These are phyloP conservation scores for Cyclotella sp. DNA, from an alignment of 108 stramenopile genomes.

Conservation along the genomic window DNA sequence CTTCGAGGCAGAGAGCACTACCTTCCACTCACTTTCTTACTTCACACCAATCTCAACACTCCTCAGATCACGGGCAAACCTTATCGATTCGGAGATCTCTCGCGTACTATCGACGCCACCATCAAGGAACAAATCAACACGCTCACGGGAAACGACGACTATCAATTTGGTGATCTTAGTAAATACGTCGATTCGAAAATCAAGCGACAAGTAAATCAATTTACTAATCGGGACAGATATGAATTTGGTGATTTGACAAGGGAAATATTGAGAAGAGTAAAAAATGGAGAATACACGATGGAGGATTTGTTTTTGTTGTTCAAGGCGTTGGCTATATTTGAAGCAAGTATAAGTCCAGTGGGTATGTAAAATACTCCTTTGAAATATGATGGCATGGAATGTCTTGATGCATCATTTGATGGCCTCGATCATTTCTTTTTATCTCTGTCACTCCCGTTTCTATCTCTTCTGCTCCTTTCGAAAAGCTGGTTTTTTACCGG, in stretches of 20 bases:
- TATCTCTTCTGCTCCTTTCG: not conserved
- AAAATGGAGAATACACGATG: conserved; percentile 39
- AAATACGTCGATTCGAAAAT: conserved; percentile 13
- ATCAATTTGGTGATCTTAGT: conserved; percentile 47
- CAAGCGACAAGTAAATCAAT: conserved; percentile 37
- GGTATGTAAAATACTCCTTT: too few species aligned
- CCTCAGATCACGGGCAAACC: conserved; percentile 38
- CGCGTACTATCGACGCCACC: conserved; percentile 32
- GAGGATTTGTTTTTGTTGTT: conserved; percentile 51
- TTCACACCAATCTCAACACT: too few species aligned
- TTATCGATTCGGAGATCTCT: conserved; percentile 53
- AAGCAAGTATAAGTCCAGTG: conserved; percentile 46
- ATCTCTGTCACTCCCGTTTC: not conserved
- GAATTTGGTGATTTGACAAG: conserved; percentile 54
- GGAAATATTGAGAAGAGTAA: conserved; percentile 35
- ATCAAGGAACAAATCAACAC: conserved; percentile 40
- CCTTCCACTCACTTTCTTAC: too few species aligned
- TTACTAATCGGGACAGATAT: conserved; percentile 46
- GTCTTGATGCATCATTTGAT: too few species aligned
- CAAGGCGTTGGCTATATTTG: conserved; percentile 42
- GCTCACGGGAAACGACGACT: conserved; percentile 49
- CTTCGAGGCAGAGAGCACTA: too few species aligned
- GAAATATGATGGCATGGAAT: too few species aligned
- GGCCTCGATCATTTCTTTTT: not conserved
- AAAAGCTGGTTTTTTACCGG: conserved; percentile 43